Base-by-base conservation (phyloP, 169 alveolate species). In the Cryptosporidium sp. region DNA sequence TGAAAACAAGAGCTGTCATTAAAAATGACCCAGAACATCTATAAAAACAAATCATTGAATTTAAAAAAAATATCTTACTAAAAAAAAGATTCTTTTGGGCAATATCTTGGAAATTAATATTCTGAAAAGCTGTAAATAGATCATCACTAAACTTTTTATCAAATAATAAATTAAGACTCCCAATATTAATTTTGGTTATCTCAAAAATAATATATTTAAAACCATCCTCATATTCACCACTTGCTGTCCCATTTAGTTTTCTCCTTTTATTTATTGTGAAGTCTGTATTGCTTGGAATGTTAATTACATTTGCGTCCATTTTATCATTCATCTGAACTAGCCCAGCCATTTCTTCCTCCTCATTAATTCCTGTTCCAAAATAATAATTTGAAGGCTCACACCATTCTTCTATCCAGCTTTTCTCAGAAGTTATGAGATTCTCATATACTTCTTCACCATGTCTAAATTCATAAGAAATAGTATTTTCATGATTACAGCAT, bases 11-110 rank as follows among this genome's bases (percentile, higher is more conserved):
- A 26, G 75, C 51, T 14, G 35, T 48, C 10, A 10, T 62, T 43
- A 80, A 50, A 21, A 80, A 80, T 12, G 89, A 80, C 12, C 89
- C 89, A 61, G 89, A 80, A 41, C 89, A 80, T 43, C 89, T 59
- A 65, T 80, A 80, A 65, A 62, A 65, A 29, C 89, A 80, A 29
- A 80, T 80, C 18, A 65, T 48, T 9, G 80, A 41, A 45, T 59
- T 80, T 14, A 80, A 62, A 80, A 62, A 26, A 62, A 59, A 65
- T 43, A 80, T 39, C 51, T 73, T 73, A 23, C 55, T 52, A 37
- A 73, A 73, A 21, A 73, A 35, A 33, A 10, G 23, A 21, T 73
- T 39, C 8, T 62, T 52, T 37, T 52, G 51, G 9, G 29, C 7
- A 18, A 14, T 51, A 9, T 70, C 84, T 26, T 70, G 23, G 18